Evolutionary conservation across 2,329 filamentous ascomycete genomes (phyloP).

Genomic region (Scedosporium minutisporum): DNA sequence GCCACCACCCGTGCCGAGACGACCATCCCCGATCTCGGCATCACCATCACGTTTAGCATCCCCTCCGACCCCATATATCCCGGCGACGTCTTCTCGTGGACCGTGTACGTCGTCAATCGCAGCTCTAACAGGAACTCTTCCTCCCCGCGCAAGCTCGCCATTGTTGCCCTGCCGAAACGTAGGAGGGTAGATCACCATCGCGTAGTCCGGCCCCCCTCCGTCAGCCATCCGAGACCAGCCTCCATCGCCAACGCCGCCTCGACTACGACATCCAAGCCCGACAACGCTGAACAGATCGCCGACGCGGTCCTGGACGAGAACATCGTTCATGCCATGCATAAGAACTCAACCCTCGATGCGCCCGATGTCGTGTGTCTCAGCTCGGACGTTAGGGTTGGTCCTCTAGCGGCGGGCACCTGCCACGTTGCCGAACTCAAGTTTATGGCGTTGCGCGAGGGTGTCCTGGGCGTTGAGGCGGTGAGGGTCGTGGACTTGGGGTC

Average conservation of each 20-base stretch:
- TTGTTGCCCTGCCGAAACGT: constrained; percentile 58
- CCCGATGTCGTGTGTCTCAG: constrained; percentile 66
- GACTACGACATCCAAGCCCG: constrained; percentile 18
- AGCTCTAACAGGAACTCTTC: constrained; percentile 35
- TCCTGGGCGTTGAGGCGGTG: constrained; percentile 62
- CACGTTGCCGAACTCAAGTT: constrained; percentile 67
- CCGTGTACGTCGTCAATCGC: constrained; percentile 67
- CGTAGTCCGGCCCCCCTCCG: constrained; percentile 43
- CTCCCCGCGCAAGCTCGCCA: constrained; percentile 55
- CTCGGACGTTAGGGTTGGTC: constrained; percentile 64
- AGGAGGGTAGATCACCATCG: constrained; percentile 44
- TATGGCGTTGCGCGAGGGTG: constrained; percentile 55
- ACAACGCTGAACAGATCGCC: constrained; percentile 36
- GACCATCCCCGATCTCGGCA: constrained; percentile 51
- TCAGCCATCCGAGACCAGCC: constrained; percentile 20
- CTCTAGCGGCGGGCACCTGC: constrained; percentile 61
- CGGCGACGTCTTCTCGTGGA: constrained; percentile 62
- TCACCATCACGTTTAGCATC: constrained; percentile 65
- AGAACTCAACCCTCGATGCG: constrained; percentile 50
- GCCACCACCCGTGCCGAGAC: constrained; percentile 35
- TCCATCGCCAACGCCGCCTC: constrained; percentile 8
- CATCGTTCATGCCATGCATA: constrained; percentile 61
- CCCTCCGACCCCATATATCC: constrained; percentile 46
- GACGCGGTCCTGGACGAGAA: constrained; percentile 65
- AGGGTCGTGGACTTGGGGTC: constrained; percentile 63